Percentiles rank a stretch among this genome's conserved stretches.
These are phyloP conservation scores for Phytopythium vexans DNA, from an alignment of 352 stramenopile genomes.

Conservation along the genomic window DNA sequence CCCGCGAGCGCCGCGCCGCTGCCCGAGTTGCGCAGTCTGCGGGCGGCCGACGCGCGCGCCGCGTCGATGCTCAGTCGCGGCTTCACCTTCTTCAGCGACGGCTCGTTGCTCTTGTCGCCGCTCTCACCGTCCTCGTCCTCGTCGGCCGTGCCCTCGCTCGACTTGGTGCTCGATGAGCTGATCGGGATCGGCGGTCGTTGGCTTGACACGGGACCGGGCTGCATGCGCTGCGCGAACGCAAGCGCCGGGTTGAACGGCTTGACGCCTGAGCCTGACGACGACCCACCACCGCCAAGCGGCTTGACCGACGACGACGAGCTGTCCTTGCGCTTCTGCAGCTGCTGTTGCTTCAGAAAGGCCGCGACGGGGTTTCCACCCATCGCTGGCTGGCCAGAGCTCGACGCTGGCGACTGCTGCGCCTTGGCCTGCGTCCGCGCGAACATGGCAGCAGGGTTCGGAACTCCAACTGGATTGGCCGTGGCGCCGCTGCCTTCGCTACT, in stretches of 20 bases:
- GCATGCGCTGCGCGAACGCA: constrained; percentile 55
- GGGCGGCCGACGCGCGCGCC: constrained; percentile 62
- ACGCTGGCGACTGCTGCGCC: constrained; percentile 15
- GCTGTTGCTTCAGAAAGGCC: constrained; percentile 55
- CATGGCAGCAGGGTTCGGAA: constrained; percentile 52
- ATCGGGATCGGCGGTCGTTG: constrained; percentile 28
- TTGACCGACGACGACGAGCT: constrained; percentile 8
- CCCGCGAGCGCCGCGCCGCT: constrained; percentile 44
- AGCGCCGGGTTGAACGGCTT: constrained; percentile 47
- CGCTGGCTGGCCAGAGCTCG: constrained; percentile 6
- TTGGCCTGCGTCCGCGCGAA: constrained; percentile 45
- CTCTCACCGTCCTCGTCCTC: constrained; percentile 41
- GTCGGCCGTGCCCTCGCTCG: constrained; percentile 28
- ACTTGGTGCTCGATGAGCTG: constrained; percentile 24
- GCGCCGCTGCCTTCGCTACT: too few relatives aligned
- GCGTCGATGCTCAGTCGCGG: constrained; percentile 74
- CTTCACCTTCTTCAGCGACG: constrained; percentile 74
- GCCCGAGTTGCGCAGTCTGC: constrained; percentile 61
- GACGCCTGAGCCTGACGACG: constrained; percentile 2
- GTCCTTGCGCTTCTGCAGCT: constrained; percentile 26
- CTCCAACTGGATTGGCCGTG: constrained; percentile 6
- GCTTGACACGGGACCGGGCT: constrained; percentile 19
- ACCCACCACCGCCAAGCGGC: background rate
- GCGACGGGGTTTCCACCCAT: constrained; percentile 37
- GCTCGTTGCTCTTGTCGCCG: constrained; percentile 32